Evolutionary conservation across 225 moss, liverwort and hornwort species (phyloP).

Genomic region (Pseudisothecium myosuroides): DNA sequence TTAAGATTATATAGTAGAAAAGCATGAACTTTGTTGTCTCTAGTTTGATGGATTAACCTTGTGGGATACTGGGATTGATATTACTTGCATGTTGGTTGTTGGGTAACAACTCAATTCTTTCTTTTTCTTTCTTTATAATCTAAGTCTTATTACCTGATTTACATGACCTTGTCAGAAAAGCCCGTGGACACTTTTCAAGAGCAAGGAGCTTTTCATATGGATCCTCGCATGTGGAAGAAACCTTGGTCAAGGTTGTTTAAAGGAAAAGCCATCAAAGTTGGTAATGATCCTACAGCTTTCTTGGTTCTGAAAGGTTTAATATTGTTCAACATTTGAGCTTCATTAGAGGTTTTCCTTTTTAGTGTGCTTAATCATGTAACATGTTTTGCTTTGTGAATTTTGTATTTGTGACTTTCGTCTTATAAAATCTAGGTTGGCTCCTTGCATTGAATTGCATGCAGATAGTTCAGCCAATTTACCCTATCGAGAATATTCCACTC

Average conservation of each 20-base stretch:
- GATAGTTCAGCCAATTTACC: accelerated
- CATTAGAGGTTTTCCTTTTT: background rate
- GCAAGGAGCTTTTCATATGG: background rate
- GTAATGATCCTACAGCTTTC: background rate
- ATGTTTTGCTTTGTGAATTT: background rate
- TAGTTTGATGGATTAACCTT: too few relatives aligned
- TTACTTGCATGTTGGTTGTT: too few relatives aligned
- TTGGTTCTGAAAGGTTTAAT: background rate
- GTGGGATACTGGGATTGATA: too few relatives aligned
- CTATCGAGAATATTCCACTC: too few relatives aligned
- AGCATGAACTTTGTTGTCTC: too few relatives aligned
- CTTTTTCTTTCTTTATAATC: too few relatives aligned
- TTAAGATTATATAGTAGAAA: too few relatives aligned
- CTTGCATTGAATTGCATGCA: background rate
- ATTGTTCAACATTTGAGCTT: background rate
- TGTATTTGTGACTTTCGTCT: background rate
- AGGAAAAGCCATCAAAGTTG: background rate
- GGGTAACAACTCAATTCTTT: too few relatives aligned
- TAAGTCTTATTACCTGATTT: background rate
- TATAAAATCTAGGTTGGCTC: background rate
- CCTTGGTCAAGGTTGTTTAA: background rate
- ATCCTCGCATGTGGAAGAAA: background rate
- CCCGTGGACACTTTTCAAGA: too few relatives aligned
- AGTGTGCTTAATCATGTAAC: too few relatives aligned
- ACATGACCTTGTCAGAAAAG: background rate